Base-by-base conservation (phyloP, 2,329 filamentous ascomycete genomes). In the Lachnellula subtilissima region DNA sequence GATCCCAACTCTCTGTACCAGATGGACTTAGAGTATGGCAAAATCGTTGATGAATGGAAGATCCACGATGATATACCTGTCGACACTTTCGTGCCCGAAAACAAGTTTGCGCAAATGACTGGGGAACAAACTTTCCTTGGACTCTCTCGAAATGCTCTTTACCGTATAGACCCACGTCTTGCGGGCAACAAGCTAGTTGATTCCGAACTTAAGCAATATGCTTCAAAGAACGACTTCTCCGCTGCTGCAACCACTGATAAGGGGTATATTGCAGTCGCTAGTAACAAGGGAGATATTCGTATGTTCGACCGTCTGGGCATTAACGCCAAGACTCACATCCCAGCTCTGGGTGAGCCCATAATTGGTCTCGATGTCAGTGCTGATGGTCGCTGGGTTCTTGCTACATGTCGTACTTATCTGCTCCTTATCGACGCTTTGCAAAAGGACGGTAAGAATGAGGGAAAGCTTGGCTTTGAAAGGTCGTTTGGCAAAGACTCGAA, bases 21-120 rank as follows among this genome's bases (percentile, higher is more conserved):
- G 47, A 97, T 99, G 94, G 94, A 99, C 74, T 80, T 99, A 46
- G 93, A 99, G 72, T 95, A 95, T 65, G 94, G 94, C 64, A 97
- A 97, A 75, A 89, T 99, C 37, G 91, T 97, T 2, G 94, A 99
- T 68, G 94, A 99, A 73, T 99, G 94, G 94, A 96, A 96, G 66
- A 83, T 99, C 14, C 93, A 99, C 69, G 93, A 99, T 60, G 90
- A 97, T 70, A 97, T 99, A 54, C 87, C 90, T 0, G 89, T 97
- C 59, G 85, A 89, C 53, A 94, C 87, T 9, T 97, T 97, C 73
- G 90, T 90, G 0, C 94, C 94, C 0, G 92, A 97, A 72, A 96
- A 87, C 81, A 99, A 99, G 83, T 99, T 97, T 68, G 86, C 94
- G 1, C 94, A 99, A 76, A 96, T 96, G 88, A 97, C 91, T 0